Evolutionary conservation across 352 stramenopile species (phyloP).

Genomic region (Phytophthora crassamura): DNA sequence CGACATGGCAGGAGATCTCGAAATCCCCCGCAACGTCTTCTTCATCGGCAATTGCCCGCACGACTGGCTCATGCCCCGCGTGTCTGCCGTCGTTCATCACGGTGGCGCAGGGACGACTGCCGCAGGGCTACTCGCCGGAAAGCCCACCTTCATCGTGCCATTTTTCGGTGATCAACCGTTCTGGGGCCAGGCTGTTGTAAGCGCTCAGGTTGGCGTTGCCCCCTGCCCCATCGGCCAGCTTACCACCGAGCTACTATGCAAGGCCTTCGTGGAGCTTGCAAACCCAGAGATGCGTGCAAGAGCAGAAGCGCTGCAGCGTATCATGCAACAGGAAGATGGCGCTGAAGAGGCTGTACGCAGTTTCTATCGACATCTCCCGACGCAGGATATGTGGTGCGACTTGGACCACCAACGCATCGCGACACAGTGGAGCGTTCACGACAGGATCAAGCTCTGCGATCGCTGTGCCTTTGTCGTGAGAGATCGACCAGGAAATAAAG

Average conservation of each 20-base stretch:
- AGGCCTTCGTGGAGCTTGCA: slow-evolving; percentile 73
- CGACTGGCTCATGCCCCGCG: slow-evolving; percentile 91
- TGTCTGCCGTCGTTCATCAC: slow-evolving; percentile 85
- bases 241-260: slow-evolving; percentile 71
- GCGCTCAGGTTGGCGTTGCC: slow-evolving; percentile 74
- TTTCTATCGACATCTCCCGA: slow-evolving; percentile 86
- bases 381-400: slow-evolving; percentile 85
- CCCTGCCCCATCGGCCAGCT: slow-evolving; percentile 84
- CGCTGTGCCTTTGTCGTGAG: slow-evolving; percentile 39
- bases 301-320: slow-evolving; percentile 47
- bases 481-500: slow-evolving; percentile 28
- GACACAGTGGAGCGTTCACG: slow-evolving; percentile 38
- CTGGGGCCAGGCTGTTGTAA: slow-evolving; percentile 90
- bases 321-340: slow-evolving; percentile 87
- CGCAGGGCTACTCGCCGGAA: slow-evolving; percentile 85
- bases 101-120: slow-evolving; percentile 90
- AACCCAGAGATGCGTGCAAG: slow-evolving; percentile 47
- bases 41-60: slow-evolving; percentile 79
- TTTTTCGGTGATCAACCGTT: slow-evolving; percentile 96
- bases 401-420: slow-evolving; percentile 37
- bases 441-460: slow-evolving; percentile 49
- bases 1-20: slow-evolving; percentile 56
- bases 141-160: slow-evolving; percentile 93
- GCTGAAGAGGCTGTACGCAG: slow-evolving; percentile 74
- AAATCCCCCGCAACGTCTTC: slow-evolving; percentile 55